These are phyloP conservation scores for Leccinum subrobustum DNA, from an alignment of 1,284 basidiomycete species.

Conservation along the genomic window DNA sequence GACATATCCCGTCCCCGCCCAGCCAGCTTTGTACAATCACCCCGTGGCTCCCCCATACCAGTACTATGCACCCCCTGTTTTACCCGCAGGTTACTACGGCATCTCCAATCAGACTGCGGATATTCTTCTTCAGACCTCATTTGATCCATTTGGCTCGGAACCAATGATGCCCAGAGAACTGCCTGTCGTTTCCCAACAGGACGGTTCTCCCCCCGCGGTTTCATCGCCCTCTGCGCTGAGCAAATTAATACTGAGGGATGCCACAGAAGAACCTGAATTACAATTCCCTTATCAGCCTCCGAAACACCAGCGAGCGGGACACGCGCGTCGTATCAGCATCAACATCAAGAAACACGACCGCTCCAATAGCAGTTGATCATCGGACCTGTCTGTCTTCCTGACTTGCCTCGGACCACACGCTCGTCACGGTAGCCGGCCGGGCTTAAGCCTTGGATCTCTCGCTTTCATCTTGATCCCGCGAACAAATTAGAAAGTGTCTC, in stretches of 20 bases:
- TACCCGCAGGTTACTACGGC: conserved; percentile 4
- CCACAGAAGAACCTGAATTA: not conserved
- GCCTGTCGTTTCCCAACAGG: conserved; percentile 18
- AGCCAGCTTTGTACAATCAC: conserved; percentile 9
- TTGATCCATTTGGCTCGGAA: conserved; percentile 27
- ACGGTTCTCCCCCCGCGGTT: not conserved
- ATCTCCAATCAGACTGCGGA: conserved; percentile 2
- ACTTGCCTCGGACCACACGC: not conserved
- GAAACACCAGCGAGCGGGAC: conserved; percentile 30
- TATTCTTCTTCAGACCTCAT: conserved; percentile 8
- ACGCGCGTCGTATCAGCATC: conserved; percentile 37
- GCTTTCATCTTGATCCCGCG: not conserved
- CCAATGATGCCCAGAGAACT: conserved; percentile 14
- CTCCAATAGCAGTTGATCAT: conserved; percentile 14
- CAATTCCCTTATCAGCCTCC: conserved; percentile 32
- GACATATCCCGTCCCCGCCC: conserved; percentile 11
- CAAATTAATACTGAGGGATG: not conserved
- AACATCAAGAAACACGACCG: conserved; percentile 28
- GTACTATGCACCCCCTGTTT: conserved; percentile 11
- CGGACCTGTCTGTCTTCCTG: not conserved
- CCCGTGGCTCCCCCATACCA: conserved; percentile 6
- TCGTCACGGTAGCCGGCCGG: not conserved
- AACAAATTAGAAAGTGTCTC: not conserved
- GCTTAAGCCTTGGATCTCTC: not conserved
- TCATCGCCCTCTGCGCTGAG: not conserved